Evolutionary conservation across 257 asterid species (phyloP).

Genomic region (Solanum piurae): DNA sequence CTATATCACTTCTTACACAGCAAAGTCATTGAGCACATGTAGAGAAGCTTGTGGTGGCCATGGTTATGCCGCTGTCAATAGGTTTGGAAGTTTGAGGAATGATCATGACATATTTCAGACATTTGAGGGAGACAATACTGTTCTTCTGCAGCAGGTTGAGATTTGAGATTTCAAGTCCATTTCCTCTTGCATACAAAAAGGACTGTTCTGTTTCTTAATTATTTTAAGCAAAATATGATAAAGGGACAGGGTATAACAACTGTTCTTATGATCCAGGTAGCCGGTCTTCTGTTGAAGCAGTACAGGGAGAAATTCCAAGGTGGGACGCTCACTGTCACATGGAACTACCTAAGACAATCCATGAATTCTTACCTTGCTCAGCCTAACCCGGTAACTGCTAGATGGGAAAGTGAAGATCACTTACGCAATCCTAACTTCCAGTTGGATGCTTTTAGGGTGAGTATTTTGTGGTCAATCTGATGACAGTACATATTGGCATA

Average conservation of each 20-base stretch:
- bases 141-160: conserved; percentile 82
- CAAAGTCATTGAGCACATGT: conserved; percentile 74
- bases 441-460: conserved; percentile 89
- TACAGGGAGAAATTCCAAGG: conserved; percentile 77
- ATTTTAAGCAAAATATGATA: not conserved
- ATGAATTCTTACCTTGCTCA: conserved; percentile 86
- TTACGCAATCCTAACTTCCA: conserved; percentile 86
- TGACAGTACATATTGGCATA: not conserved
- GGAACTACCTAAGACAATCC: conserved; percentile 90
- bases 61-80: conserved; percentile 95
- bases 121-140: conserved; percentile 98
- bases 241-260: not conserved
- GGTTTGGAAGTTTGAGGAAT: conserved; percentile 93
- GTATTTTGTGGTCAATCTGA: conserved; percentile 5
- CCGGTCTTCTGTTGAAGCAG: conserved; percentile 84
- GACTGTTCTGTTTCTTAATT: not conserved
- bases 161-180: not conserved
- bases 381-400: conserved; percentile 93
- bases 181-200: not conserved
- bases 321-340: conserved; percentile 72
- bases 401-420: conserved; percentile 97
- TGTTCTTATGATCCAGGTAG: conserved; percentile 47
- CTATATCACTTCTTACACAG: conserved; percentile 83
- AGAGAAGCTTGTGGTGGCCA: conserved; percentile 99
- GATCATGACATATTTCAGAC: conserved; percentile 98